phyloP scores from a whole-genome alignment of 192 early-diverging fungal species.

The Umbelopsis isabellina region DNA sequence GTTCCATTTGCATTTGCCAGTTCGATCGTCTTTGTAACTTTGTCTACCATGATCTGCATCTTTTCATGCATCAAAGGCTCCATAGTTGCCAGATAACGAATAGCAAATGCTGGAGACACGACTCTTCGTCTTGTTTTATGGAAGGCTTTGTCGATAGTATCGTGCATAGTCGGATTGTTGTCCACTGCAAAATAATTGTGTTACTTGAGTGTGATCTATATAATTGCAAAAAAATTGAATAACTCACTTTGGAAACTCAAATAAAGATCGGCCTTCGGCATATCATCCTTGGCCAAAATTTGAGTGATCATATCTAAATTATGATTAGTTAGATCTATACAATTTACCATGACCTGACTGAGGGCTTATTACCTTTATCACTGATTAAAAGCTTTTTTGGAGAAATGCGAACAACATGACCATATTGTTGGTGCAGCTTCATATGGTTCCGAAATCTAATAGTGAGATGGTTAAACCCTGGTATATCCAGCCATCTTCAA shows the following conservation, averaged over 20 bases:
- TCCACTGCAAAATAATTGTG: constrained; percentile 6
- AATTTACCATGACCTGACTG: background rate
- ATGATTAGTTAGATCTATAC: too few species aligned
- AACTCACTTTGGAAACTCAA: constrained; percentile 12
- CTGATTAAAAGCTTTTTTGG: constrained; percentile 40
- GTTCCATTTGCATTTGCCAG: constrained; percentile 22
- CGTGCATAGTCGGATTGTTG: constrained; percentile 30
- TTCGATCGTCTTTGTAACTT: constrained; percentile 33
- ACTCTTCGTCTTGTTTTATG: constrained; percentile 43
- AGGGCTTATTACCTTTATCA: constrained; percentile 29
- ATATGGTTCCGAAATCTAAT: constrained; percentile 20
- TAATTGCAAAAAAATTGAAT: background rate
- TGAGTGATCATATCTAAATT: constrained; percentile 40
- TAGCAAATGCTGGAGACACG: constrained; percentile 50
- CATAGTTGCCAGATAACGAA: constrained; percentile 49
- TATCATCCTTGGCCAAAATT: constrained; percentile 30
- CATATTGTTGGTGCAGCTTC: constrained; percentile 40
- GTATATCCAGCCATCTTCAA: too few species aligned
- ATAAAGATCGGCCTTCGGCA: constrained; percentile 19
- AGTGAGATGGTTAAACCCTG: background rate
- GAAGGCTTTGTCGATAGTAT: constrained; percentile 36
- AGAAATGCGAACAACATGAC: constrained; percentile 43
- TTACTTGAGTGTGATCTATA: background rate
- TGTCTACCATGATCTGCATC: constrained; percentile 29
- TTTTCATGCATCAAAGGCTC: constrained; percentile 47